These are phyloP conservation scores for Annulohypoxylon stygium DNA, from an alignment of 495 filamentous ascomycete species.

Conservation along the genomic window DNA sequence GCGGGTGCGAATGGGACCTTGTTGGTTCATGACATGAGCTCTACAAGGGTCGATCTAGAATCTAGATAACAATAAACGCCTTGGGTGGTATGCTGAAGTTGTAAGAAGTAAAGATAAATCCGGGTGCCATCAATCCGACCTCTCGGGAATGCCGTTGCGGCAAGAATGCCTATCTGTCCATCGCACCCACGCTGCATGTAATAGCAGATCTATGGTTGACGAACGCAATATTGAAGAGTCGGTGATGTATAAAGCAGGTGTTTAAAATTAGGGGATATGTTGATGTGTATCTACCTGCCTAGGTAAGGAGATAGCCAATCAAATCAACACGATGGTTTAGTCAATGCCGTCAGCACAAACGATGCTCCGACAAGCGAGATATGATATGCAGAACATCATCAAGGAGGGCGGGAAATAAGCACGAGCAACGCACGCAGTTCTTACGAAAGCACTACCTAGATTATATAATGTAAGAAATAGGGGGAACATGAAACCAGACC, in stretches of 20 bases:
- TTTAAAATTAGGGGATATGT: constrained; percentile 1
- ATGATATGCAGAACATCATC: neutral
- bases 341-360: constrained; percentile 13
- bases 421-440: constrained; percentile 14
- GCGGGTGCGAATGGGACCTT: neutral
- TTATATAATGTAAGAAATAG: constrained; percentile 37
- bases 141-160: constrained; percentile 3
- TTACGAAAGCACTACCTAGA: constrained; percentile 21
- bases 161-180: neutral
- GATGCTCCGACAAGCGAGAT: constrained; percentile 6
- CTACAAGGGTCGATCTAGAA: neutral
- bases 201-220: neutral
- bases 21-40: neutral
- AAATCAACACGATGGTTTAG: neutral
- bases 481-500: constrained; percentile 32
- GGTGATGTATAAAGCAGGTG: constrained; percentile 9
- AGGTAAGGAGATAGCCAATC: constrained; percentile 6
- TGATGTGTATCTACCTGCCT: neutral
- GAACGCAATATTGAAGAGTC: neutral
- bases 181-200: neutral
- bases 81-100: neutral
- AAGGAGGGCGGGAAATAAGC: neutral
- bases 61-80: neutral
- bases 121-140: constrained; percentile 4
- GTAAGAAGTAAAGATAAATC: neutral